Conservation (phyloP, 1,284 basidiomycete genomes). For the Ganoderma boninense region DNA sequence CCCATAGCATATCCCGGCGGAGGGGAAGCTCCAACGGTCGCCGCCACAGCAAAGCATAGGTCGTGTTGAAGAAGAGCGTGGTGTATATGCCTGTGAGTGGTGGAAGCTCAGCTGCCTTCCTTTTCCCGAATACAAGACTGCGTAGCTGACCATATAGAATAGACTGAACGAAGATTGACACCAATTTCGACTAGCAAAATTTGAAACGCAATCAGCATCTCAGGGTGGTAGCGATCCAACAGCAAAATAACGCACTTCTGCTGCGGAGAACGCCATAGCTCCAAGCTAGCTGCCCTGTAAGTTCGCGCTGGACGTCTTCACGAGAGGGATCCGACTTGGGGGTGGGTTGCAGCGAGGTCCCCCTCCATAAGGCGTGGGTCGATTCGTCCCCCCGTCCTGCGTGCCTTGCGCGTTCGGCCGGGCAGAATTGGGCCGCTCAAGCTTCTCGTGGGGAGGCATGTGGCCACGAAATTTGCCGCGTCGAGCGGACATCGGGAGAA, state of each 20-base stretch:
- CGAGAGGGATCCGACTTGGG: background rate
- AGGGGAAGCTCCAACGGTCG: slow-evolving; percentile 13
- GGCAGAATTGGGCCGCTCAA: slow-evolving; percentile 1
- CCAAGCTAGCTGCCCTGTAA: background rate
- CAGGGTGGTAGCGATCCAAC: background rate
- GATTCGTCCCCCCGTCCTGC: background rate
- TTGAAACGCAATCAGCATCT: background rate
- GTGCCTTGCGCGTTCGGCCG: background rate
- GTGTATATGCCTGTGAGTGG: slow-evolving; percentile 17
- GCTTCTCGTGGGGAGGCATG: background rate
- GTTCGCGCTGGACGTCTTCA: background rate
- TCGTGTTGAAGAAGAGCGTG: slow-evolving; percentile 22
- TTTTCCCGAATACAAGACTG: background rate
- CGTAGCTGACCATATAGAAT: slow-evolving; percentile 26
- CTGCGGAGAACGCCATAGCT: slow-evolving; percentile 22
- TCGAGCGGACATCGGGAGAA: background rate
- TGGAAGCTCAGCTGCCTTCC: background rate
- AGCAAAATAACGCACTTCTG: slow-evolving; percentile 14
- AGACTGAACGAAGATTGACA: slow-evolving; percentile 30
- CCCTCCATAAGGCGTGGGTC: background rate
- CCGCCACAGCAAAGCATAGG: slow-evolving; percentile 17
- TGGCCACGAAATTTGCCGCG: background rate
- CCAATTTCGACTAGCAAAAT: slow-evolving; percentile 23
- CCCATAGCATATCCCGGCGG: slow-evolving; percentile 17
- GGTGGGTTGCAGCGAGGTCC: background rate